A percentile compares a stretch with the other conserved stretches of the same genome.
Evolutionary conservation across 306 rosid genomes (phyloP).

Genomic region (Psophocarpus tetragonolobus): DNA sequence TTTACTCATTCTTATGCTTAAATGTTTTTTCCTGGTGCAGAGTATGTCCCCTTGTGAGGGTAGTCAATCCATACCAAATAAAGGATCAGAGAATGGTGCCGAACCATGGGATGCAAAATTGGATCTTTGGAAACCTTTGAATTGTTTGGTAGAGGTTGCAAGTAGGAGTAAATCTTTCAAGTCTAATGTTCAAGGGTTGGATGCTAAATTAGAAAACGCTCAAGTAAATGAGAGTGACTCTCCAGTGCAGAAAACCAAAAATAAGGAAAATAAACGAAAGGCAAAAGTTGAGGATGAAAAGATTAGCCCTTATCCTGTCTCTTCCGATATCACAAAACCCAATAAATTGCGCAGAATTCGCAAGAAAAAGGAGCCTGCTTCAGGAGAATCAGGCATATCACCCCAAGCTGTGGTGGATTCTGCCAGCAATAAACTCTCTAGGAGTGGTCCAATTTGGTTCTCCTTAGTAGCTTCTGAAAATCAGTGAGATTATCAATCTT

Average conservation of each 20-base stretch:
- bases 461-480: conserved; percentile 88
- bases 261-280: conserved; percentile 68
- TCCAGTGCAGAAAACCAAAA: conserved; percentile 56
- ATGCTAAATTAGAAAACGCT: conserved; percentile 52
- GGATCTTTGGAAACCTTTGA: conserved; percentile 95
- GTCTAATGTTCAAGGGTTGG: conserved; percentile 63
- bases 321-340: conserved; percentile 55
- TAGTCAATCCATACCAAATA: conserved; percentile 50
- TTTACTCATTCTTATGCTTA: conserved; percentile 20
- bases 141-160: conserved; percentile 88
- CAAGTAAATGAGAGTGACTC: conserved; percentile 45
- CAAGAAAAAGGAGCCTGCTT: conserved; percentile 64
- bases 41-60: conserved; percentile 61
- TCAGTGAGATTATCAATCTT: conserved; percentile 64
- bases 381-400: conserved; percentile 65
- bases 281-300: conserved; percentile 65
- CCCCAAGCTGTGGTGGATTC: conserved; percentile 71
- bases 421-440: conserved; percentile 46
- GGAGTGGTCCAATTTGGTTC: conserved; percentile 82
- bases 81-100: conserved; percentile 64
- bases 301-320: conserved; percentile 42
- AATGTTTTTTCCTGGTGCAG: conserved; percentile 48
- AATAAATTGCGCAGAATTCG: conserved; percentile 69
- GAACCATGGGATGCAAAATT: conserved; percentile 64
- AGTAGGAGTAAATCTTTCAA: conserved; percentile 82